Base-by-base conservation (phyloP, 2,329 filamentous ascomycete species). In the Verticillium dahliae region DNA sequence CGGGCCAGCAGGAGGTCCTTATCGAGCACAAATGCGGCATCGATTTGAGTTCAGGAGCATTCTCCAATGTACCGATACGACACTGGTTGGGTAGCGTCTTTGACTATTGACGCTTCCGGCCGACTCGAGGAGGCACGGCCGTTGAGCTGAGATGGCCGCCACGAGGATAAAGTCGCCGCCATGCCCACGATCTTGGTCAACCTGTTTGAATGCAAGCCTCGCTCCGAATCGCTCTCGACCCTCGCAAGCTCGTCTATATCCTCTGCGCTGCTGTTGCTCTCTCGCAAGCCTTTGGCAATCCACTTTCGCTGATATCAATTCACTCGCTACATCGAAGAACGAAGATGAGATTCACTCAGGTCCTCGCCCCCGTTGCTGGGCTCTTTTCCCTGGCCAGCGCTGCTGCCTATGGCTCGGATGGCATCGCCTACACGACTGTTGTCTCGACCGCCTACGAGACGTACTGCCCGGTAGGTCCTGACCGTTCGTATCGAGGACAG, bases 381-480 rank as follows among this genome's bases (percentile, higher is more conserved):
- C 68, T 77, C 61, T 63, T 73, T 56, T 66, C 70, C 57, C 64
- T 66, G 18, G 72, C 67, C 34, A 65, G 69, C 38, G 72, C 72
- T 59, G 67, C 65, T 65, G 68, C 61, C 33, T 58, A 60, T 34
- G 59, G 60, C n/a, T 56, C 31, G 60, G 67, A 61, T 60, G 70
- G 67, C 10, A 54, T 60, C 39, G 45, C 66, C 60, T 72, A 68
- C 64, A 76, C 75, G 31, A 78, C 76, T n/a, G 70, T 76, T 59
- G 65, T 74, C 60, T 70, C 72, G 57, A 74, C 73, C 11, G 69
- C 71, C 61, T 78, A 74, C 67, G 74, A 75, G 41, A 76, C 76
- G 54, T 76, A 74, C 70, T 81, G 79, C 66, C 78, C 79, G 15
- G 76, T 79, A 72, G 67, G 74, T 72, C 54, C 34, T 35, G 10